A percentile compares a stretch with the other conserved stretches of the same genome.
Conservation (phyloP, 306 rosid species). For the Oxytropis ochrocephala region DNA sequence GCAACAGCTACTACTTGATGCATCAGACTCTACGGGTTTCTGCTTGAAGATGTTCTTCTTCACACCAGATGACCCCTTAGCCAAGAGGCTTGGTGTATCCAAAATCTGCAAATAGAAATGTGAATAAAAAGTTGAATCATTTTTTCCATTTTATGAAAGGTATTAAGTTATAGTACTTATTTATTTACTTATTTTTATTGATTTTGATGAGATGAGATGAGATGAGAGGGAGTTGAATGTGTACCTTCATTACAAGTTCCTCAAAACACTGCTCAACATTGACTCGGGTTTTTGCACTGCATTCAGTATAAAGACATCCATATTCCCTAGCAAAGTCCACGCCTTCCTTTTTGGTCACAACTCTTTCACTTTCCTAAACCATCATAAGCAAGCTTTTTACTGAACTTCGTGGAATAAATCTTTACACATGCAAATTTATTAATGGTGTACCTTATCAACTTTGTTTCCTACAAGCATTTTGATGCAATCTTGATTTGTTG, state of each 20-base stretch:
- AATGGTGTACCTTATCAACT: conserved; percentile 53
- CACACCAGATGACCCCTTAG: conserved; percentile 62
- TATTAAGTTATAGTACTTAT: neutral
- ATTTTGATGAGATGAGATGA: neutral
- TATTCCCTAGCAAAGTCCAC: conserved; percentile 67
- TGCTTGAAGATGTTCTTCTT: conserved; percentile 64
- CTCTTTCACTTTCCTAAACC: conserved; percentile 67
- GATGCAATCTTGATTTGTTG: conserved; percentile 75
- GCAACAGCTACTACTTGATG: conserved; percentile 55
- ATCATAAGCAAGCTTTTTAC: no score
- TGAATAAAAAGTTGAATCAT: neutral
- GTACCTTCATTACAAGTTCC: conserved; percentile 74
- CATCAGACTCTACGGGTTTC: conserved; percentile 42
- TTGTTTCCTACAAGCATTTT: conserved; percentile 86
- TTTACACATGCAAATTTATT: neutral
- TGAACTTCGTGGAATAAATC: neutral
- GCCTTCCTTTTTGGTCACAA: conserved; percentile 64
- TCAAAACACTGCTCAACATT: conserved; percentile 75
- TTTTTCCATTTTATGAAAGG: neutral
- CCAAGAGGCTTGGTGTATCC: conserved; percentile 76
- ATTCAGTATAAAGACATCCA: conserved; percentile 66
- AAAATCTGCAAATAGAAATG: conserved; percentile 45
- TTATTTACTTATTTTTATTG: neutral
- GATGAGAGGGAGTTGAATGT: neutral
- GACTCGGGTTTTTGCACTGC: conserved; percentile 76